phyloP scores from a whole-genome alignment of 2,329 filamentous ascomycete genomes.

The Cytospora leucostoma region DNA sequence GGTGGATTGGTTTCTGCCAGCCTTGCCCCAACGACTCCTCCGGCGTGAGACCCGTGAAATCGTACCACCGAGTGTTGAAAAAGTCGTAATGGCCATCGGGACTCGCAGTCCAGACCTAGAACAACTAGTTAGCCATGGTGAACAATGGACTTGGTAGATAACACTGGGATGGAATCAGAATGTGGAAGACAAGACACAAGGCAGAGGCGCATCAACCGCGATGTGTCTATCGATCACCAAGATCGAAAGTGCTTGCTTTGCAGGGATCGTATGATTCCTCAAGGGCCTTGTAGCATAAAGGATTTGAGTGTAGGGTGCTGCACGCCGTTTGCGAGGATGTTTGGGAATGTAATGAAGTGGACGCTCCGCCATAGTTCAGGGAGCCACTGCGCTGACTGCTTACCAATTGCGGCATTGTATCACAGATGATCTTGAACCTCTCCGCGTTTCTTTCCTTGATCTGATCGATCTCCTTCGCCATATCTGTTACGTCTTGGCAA shows the following conservation, averaged over 20 bases:
- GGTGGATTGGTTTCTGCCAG: constrained; percentile 68
- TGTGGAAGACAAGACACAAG: no score
- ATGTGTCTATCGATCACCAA: neutral
- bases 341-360: neutral
- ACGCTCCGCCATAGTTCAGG: neutral
- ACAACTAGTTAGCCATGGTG: neutral
- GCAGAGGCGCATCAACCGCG: neutral
- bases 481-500: constrained; percentile 71
- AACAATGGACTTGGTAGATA: no score
- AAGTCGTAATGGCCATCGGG: constrained; percentile 70
- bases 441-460: constrained; percentile 72
- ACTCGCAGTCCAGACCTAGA: constrained; percentile 66
- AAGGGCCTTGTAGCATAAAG: constrained; percentile 5
- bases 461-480: constrained; percentile 67
- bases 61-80: constrained; percentile 76
- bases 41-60: constrained; percentile 69
- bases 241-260: constrained; percentile 6
- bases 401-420: constrained; percentile 67
- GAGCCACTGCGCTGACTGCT: constrained; percentile 10
- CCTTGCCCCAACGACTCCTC: constrained; percentile 63
- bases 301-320: neutral
- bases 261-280: constrained; percentile 8
- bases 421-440: constrained; percentile 74
- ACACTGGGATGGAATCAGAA: neutral
- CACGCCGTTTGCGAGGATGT: neutral